Evolutionary conservation across 257 asterid genomes (phyloP).

Genomic region (Solanum sejunctum): DNA sequence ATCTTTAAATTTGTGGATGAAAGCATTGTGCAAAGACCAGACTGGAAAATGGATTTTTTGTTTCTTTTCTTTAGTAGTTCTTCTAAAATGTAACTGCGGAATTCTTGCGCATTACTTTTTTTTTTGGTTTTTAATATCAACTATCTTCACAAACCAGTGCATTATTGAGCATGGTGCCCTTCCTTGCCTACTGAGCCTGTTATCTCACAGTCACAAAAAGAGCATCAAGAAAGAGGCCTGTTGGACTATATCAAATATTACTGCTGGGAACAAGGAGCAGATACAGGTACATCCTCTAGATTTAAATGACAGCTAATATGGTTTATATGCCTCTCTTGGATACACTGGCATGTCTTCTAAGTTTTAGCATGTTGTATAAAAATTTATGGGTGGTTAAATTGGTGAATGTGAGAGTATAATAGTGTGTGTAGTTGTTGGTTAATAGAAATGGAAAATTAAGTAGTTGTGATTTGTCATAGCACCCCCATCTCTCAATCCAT

Average conservation of each 20-base stretch:
- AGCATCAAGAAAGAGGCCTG: conserved; percentile 95
- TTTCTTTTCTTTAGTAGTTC: background rate
- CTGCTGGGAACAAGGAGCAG: conserved; percentile 87
- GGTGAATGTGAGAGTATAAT: background rate
- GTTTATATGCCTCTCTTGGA: background rate
- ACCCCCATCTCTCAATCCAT: background rate
- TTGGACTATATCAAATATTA: conserved; percentile 86
- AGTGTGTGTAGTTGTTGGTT: background rate
- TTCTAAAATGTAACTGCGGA: background rate
- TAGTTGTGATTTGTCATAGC: background rate
- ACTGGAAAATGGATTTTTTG: background rate
- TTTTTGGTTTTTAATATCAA: background rate
- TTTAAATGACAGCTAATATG: background rate
- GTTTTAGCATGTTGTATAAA: background rate
- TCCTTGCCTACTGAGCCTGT: conserved; percentile 53
- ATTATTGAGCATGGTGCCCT: conserved; percentile 74
- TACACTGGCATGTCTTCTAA: background rate
- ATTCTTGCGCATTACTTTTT: background rate
- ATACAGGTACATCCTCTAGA: conserved; percentile 42
- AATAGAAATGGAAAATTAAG: background rate
- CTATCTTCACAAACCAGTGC: conserved; percentile 26
- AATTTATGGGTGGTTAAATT: background rate
- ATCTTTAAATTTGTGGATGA: background rate
- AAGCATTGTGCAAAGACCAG: background rate
- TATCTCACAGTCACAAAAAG: conserved; percentile 86